Conservation (phyloP, 805 yeast genomes). For the Cyberlindnera samutprakarnensis region DNA sequence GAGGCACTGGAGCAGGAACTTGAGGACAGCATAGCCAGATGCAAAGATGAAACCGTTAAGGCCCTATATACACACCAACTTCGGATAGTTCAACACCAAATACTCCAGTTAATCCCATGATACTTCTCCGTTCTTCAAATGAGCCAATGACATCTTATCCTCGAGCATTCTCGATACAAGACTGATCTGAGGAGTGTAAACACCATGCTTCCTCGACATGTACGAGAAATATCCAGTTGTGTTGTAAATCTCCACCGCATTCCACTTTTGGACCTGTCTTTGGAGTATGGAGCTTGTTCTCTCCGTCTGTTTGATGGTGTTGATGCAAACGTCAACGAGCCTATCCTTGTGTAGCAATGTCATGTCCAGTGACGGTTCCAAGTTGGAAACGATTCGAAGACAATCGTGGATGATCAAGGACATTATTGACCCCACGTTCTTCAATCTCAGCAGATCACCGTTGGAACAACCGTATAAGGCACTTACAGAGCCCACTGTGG, state of each 20-base stretch:
- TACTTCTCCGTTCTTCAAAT: constrained; percentile 2
- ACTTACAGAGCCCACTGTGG: constrained; percentile 64
- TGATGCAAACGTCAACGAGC: constrained; percentile 26
- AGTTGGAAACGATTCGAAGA: constrained; percentile 29
- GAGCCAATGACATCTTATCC: constrained; percentile 11
- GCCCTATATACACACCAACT: constrained; percentile 11
- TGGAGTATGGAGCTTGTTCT: constrained; percentile 10
- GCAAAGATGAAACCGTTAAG: constrained; percentile 13
- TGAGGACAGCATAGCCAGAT: constrained; percentile 11
- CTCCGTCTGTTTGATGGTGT: constrained; percentile 19
- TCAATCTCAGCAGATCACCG: constrained; percentile 47
- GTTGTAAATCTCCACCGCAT: constrained; percentile 10
- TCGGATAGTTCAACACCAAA: constrained; percentile 7
- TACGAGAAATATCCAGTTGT: constrained; percentile 16
- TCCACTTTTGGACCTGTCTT: constrained; percentile 6
- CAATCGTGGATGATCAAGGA: constrained; percentile 42
- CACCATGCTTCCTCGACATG: constrained; percentile 9
- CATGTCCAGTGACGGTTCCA: constrained; percentile 10
- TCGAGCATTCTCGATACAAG: constrained; percentile 12
- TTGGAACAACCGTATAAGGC: constrained; percentile 58
- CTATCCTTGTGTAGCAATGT: constrained; percentile 23
- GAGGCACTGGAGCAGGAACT: constrained; percentile 22
- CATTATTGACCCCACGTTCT: constrained; percentile 28
- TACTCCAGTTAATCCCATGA: constrained; percentile 10
- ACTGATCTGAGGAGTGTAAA: constrained; percentile 9